Evolutionary conservation across 2,329 filamentous ascomycete species (phyloP), one percentile per base, ranked within the genome.

Genomic region (Ophiosphaerella herpotricha): DNA sequence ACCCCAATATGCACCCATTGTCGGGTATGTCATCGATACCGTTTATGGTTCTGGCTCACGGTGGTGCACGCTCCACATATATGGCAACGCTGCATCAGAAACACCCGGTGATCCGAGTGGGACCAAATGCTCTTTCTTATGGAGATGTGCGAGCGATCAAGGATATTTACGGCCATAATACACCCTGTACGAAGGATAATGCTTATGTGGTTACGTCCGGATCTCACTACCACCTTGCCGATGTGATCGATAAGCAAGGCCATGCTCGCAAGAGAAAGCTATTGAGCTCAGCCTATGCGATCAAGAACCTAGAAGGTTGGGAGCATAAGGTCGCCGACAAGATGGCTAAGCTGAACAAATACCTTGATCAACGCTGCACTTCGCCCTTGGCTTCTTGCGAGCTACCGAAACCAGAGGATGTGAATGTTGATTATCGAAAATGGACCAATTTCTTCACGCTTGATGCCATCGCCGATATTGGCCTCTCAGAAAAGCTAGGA

Each of bases 381-480:
- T 50, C 57, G 0, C 74, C 77, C 1, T 63, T 75, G 6, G 43
- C 43, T 14, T 42, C 52, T 14, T 57, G 58, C 13, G 41, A 57
- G 7, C 37, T 53, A 34, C 65, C 69, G 9, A 58, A 69, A 13
- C 51, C 70, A 1, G 60, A 68, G 24, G 78, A 81, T 40, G 46
- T 80, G 14, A 79, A 71, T 0, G 70, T 84, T 14, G 78, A 84
- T 57, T 80, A 78, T 46, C 76, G 80, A 4, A 69, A 71, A 5
- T 84, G 77, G 77, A 74, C 75, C 21, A 84, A 82, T 64, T 81
- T 80, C 69, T 83, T 84, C 63, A 80, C 79, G 0, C 70, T 83
- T 12, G 81, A 84, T 48, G 81, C 80, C 2, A 83, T 84, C 43
- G 80, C 78, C 13, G 79, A 83, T 45, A 84, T 84, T 61, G 81